A percentile compares a stretch with the other conserved stretches of the same genome.
Evolutionary conservation across 495 filamentous ascomycete species (phyloP).

Genomic region (Collariella sp.): DNA sequence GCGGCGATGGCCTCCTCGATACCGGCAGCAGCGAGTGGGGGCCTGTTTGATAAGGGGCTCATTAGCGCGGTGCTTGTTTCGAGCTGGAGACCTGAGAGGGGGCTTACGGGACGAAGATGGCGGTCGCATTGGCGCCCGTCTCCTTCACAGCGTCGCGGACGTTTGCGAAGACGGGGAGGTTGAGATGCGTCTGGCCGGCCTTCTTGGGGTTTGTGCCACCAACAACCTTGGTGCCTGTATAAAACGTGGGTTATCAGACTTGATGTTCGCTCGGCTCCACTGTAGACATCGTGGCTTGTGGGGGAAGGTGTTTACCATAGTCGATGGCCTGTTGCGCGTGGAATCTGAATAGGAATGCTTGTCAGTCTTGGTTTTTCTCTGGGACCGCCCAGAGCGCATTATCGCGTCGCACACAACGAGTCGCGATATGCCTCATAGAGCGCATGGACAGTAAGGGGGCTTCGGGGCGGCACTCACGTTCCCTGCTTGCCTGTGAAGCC

Average conservation of each 20-base stretch:
- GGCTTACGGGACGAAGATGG: conserved; percentile 92
- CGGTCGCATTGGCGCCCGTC: conserved; percentile 83
- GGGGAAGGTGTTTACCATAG: conserved; percentile 57
- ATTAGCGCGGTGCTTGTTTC: background rate
- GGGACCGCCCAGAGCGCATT: background rate
- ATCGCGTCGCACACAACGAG: conserved; percentile 4
- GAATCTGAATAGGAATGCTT: conserved; percentile 55
- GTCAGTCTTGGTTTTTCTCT: conserved; percentile 31
- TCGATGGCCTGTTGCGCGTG: conserved; percentile 97
- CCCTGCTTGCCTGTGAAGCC: conserved; percentile 98
- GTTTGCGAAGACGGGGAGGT: conserved; percentile 84
- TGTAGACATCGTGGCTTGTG: background rate
- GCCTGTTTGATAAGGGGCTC: conserved; percentile 40
- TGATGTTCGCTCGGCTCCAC: background rate
- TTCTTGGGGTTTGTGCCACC: conserved; percentile 99
- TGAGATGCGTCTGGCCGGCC: conserved; percentile 81
- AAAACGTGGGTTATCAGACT: conserved; percentile 13
- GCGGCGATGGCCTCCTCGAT: conserved; percentile 95
- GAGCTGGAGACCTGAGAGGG: background rate
- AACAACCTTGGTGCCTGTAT: conserved; percentile 84
- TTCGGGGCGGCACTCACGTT: conserved; percentile 60
- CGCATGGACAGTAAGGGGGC: background rate
- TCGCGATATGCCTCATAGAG: conserved; percentile 13
- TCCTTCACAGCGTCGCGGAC: conserved; percentile 84
- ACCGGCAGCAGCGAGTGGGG: conserved; percentile 81